A percentile compares a stretch with the other conserved stretches of the same genome.
Evolutionary conservation across 441 rosid genomes (phyloP).

Genomic region (Capsella rubella): DNA sequence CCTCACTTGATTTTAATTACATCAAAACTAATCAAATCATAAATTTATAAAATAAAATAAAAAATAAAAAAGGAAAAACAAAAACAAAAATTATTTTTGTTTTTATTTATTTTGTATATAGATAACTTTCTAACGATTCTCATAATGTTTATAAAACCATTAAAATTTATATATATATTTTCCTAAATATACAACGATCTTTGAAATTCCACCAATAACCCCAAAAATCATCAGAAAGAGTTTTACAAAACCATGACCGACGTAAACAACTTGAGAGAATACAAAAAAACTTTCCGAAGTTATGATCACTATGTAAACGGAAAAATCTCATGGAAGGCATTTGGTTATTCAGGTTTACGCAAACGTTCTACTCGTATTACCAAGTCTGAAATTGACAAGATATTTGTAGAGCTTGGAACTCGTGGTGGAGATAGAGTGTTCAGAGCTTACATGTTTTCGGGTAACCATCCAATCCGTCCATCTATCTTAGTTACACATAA

Average conservation of each 20-base stretch:
- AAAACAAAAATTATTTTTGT: too few species aligned
- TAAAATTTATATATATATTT: too few species aligned
- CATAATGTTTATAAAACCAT: too few species aligned
- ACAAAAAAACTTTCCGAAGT: conserved; percentile 16
- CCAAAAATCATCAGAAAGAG: too few species aligned
- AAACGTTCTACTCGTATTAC: background rate
- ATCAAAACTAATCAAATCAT: too few species aligned
- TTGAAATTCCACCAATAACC: too few species aligned
- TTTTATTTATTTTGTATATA: too few species aligned
- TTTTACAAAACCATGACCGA: too few species aligned
- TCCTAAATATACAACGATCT: too few species aligned
- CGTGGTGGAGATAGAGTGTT: conserved; percentile 24
- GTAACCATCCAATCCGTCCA: background rate
- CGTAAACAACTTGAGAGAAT: background rate
- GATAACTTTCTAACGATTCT: too few species aligned
- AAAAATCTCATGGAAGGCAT: conserved; percentile 12
- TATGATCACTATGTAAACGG: background rate
- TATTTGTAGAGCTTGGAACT: conserved; percentile 21
- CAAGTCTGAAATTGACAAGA: conserved; percentile 9
- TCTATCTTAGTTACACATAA: background rate
- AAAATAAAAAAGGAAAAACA: too few species aligned
- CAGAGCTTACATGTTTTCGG: background rate
- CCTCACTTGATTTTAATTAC: background rate
- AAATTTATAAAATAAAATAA: too few species aligned
- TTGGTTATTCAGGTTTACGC: background rate